Base-by-base conservation (phyloP, 1,284 basidiomycete species). In the Peniophora sp. region DNA sequence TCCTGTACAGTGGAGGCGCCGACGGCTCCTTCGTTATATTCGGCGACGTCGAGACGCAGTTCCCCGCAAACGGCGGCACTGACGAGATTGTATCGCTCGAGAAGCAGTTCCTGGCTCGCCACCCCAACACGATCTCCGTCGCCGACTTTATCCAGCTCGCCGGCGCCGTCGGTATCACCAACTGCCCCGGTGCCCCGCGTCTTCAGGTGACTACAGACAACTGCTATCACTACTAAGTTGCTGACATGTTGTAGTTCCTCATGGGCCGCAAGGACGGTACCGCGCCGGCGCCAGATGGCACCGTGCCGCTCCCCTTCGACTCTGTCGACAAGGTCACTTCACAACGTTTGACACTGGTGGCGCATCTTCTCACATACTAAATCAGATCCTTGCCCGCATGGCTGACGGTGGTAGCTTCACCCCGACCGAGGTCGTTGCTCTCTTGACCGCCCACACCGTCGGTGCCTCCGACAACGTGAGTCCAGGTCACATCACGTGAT, bases 91-190 rank as follows among this genome's bases (percentile, higher is more conserved):
- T 64, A 39, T 53, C 54, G 15, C 51, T 48, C n/a, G 60, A 63
- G 51, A 54, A 51, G 42, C 60, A 60, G n/a, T 62, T 63, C 57
- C 50, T 59, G 15, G n/a, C 15, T n/a, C 51, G 56, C 47, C 55
- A 48, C 48, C 58, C 63, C 57, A 58, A 57, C 54, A 58, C 61
- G 10, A 60, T 41, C 37, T 41, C 62, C 36, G 54, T 61, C 27
- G 63, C 60, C 22, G 64, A 66, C 54, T 62, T 64, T 59, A 62
- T 47, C 45, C 60, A 62, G 42, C 62, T 65, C 44, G 60, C 63
- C 5, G 62, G 60, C 27, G 64, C 64, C 6, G 58, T 66, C 47
- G 62, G 55, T 12, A 55, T 63, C 6, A 56, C 52, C 49, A 64
- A 64, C 57, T 65, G 64, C 55, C 54, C 56, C 8, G 64, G 64